Evolutionary conservation across 2,329 filamentous ascomycete genomes (phyloP).

Genomic region (Colletotrichum higginsianum): DNA sequence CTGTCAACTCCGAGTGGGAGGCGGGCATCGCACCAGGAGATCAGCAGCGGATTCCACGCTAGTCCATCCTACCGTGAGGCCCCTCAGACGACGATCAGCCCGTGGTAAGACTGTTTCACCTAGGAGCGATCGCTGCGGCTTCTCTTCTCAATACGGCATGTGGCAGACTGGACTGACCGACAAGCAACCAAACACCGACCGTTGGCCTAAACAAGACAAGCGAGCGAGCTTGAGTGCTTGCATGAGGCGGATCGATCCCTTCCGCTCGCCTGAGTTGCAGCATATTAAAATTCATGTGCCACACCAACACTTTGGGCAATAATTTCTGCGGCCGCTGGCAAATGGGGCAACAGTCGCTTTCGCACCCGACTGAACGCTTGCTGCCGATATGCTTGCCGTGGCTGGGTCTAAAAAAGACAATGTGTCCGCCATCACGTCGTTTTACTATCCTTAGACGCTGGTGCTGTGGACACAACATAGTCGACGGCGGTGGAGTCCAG

Average conservation of each 20-base stretch:
- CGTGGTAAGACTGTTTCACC: slow-evolving; percentile 42
- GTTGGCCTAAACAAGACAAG: slow-evolving; percentile 33
- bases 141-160: slow-evolving; percentile 40
- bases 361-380: neutral
- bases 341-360: neutral
- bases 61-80: slow-evolving; percentile 26
- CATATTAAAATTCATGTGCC: slow-evolving; percentile 11
- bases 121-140: slow-evolving; percentile 38
- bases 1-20: slow-evolving; percentile 33
- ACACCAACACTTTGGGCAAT: slow-evolving; percentile 10
- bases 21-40: slow-evolving; percentile 15
- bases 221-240: slow-evolving; percentile 39
- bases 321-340: neutral
- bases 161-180: slow-evolving; percentile 20
- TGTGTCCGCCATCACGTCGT: neutral
- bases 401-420: neutral
- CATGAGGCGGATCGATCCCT: slow-evolving; percentile 41
- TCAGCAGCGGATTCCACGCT: slow-evolving; percentile 29
- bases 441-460: neutral
- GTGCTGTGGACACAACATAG: neutral
- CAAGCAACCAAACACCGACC: slow-evolving; percentile 32
- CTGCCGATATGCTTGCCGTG: neutral
- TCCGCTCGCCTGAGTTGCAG: slow-evolving; percentile 33
- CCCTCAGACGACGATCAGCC: slow-evolving; percentile 40
- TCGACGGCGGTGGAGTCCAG: neutral